Conservation (phyloP, 192 early-diverging fungal genomes). For the Coemansia sp. region DNA sequence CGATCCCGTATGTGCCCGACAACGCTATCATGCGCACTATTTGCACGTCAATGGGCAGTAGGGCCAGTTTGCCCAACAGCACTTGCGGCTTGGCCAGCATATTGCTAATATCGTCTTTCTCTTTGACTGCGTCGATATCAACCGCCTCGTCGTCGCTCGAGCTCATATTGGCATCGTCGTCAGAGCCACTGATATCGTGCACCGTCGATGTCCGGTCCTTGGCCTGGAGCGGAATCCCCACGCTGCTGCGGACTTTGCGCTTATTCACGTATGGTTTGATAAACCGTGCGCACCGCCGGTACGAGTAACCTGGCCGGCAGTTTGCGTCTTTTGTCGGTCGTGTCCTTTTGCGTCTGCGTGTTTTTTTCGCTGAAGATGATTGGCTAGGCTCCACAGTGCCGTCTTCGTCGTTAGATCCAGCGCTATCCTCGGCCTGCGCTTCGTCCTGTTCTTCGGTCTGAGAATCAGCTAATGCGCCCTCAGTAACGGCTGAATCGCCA, state of each 20-base stretch:
- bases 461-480: too few species aligned
- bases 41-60: conserved; percentile 34
- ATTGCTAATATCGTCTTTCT: conserved; percentile 31
- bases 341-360: background rate
- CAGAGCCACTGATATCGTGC: background rate
- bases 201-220: conserved; percentile 3
- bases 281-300: conserved; percentile 42
- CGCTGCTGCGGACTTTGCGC: conserved; percentile 4
- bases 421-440: background rate
- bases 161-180: conserved; percentile 11
- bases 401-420: background rate
- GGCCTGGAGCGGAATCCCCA: conserved; percentile 29
- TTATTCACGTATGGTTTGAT: conserved; percentile 34
- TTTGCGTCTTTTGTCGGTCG: background rate
- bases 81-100: conserved; percentile 34
- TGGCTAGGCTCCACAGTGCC: background rate
- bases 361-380: conserved; percentile 1
- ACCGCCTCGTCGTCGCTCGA: conserved; percentile 30
- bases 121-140: conserved; percentile 22
- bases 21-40: conserved; percentile 46
- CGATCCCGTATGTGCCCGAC: conserved; percentile 30
- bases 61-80: conserved; percentile 15
- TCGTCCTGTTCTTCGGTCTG: background rate
- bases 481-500: background rate
- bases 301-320: conserved; percentile 17